A percentile compares a stretch with the other conserved stretches of the same genome.
Conservation (phyloP, 83 land plant species). For the Picea abies region DNA sequence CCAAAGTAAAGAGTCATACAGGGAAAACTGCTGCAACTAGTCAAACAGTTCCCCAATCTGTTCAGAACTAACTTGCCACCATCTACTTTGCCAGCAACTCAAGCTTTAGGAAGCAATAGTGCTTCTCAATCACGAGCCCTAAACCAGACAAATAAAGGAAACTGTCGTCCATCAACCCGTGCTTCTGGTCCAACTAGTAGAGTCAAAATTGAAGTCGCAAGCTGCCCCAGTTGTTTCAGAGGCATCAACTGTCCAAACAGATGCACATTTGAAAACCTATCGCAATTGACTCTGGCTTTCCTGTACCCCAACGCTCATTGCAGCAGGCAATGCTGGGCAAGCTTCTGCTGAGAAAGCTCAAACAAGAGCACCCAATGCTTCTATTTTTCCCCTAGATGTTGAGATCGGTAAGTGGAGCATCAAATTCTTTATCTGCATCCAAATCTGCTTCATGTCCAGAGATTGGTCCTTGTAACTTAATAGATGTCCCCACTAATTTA, state of each 20-base stretch:
- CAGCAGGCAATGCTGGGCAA: neutral
- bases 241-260: constrained; percentile 8
- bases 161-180: neutral
- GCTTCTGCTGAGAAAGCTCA: neutral
- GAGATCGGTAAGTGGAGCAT: neutral
- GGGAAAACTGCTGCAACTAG: neutral
- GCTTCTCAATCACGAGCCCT: neutral
- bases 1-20: constrained; percentile 10
- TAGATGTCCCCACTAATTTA: neutral
- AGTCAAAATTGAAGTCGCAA: constrained; percentile 10
- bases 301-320: neutral
- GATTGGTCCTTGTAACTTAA: neutral
- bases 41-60: neutral
- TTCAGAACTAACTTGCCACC: neutral
- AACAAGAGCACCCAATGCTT: neutral
- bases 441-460: neutral
- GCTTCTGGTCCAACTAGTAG: neutral
- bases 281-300: neutral
- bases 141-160: neutral
- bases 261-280: neutral
- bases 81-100: constrained; percentile 3
- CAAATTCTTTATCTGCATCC: constrained; percentile 1
- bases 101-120: constrained; percentile 7
- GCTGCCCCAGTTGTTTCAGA: neutral
- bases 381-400: neutral